Conservation (phyloP, 23 red algal genomes). For the Gracilaria gracilis region DNA sequence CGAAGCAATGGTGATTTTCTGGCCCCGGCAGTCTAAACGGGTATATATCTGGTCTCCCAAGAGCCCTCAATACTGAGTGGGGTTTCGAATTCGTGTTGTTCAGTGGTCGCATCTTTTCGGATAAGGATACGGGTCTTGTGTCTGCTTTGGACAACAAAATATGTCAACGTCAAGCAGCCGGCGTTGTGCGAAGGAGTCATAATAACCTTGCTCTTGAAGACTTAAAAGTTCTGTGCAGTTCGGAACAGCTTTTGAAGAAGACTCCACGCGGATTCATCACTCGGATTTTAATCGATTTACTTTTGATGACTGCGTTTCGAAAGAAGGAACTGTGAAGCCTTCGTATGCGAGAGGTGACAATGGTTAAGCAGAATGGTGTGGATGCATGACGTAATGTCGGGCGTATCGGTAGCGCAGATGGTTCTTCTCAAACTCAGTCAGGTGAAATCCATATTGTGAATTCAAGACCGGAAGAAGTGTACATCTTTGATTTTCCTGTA, state of each 20-base stretch:
- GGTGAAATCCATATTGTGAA: too few relatives aligned
- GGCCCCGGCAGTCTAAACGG: background rate
- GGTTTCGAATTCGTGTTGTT: conserved; percentile 1
- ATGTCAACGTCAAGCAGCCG: background rate
- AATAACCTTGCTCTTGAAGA: conserved; percentile 15
- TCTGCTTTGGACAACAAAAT: conserved; percentile 17
- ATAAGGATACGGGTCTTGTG: background rate
- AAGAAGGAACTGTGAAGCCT: background rate
- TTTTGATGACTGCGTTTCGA: background rate
- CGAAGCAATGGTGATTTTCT: too few relatives aligned
- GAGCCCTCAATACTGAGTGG: background rate
- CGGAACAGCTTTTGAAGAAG: background rate
- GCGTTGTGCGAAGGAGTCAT: background rate
- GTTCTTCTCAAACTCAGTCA: too few relatives aligned
- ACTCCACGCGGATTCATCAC: background rate
- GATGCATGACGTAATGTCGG: too few relatives aligned
- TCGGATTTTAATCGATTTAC: background rate
- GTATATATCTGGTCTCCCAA: background rate
- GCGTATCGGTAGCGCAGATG: too few relatives aligned
- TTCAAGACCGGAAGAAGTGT: too few relatives aligned
- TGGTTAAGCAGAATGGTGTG: too few relatives aligned
- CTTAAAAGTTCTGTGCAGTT: background rate
- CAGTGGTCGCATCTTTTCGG: background rate
- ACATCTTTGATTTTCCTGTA: too few relatives aligned
- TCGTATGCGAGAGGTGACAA: background rate